Evolutionary conservation across 768 basidiomycete genomes (phyloP).

Genomic region (Kwoniella europaea): DNA sequence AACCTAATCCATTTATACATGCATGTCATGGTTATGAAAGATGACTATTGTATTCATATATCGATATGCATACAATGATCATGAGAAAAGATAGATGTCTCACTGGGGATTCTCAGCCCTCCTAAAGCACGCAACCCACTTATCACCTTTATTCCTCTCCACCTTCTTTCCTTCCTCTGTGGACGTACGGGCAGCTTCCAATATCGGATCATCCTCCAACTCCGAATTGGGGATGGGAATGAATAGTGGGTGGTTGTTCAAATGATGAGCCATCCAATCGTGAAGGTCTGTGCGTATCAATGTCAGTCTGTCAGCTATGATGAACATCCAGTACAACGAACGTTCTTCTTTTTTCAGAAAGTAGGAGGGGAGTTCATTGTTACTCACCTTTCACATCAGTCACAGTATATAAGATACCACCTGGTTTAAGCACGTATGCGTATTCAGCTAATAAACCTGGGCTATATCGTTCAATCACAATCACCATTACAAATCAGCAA

Average conservation of each 20-base stretch:
- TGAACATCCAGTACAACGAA: too few species aligned
- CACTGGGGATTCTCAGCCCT: slow-evolving; percentile 61
- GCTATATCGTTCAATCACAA: slow-evolving; percentile 41
- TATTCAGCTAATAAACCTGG: slow-evolving; percentile 97
- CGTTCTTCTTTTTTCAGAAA: too few species aligned
- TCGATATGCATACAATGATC: not conserved
- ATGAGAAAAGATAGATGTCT: too few species aligned
- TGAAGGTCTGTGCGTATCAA: slow-evolving; percentile 68
- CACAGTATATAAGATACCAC: slow-evolving; percentile 97
- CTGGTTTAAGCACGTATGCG: slow-evolving; percentile 86
- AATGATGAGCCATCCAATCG: slow-evolving; percentile 90
- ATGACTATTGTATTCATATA: not conserved
- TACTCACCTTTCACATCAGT: slow-evolving; percentile 77
- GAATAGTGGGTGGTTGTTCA: slow-evolving; percentile 87
- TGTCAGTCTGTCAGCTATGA: too few species aligned
- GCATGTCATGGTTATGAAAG: not conserved
- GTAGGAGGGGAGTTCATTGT: not conserved
- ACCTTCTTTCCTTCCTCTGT: slow-evolving; percentile 99
- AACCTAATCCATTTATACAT: not conserved
- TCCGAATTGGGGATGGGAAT: slow-evolving; percentile 75
- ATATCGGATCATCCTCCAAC: slow-evolving; percentile 60
- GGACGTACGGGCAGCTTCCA: slow-evolving; percentile 66
- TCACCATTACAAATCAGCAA: not conserved
- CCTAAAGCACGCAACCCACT: slow-evolving; percentile 90
- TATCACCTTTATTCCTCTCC: slow-evolving; percentile 83